Conservation (phyloP, 1,284 basidiomycete genomes). For the Exobasidium cylindrosporum region DNA sequence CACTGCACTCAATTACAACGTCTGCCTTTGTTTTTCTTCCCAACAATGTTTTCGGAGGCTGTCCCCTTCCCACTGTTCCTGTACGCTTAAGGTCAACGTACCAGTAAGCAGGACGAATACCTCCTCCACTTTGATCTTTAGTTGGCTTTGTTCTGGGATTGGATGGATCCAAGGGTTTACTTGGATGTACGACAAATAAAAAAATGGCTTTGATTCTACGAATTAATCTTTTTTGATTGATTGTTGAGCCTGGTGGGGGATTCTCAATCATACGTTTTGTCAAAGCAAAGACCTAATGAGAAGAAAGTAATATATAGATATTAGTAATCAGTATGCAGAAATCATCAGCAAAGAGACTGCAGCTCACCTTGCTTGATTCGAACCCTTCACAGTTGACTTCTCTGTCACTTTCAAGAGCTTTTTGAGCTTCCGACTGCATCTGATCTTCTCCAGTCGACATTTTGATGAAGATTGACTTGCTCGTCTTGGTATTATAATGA, state of each 20-base stretch:
- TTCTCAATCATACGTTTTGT: constrained; percentile 33
- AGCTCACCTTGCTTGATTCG: constrained; percentile 36
- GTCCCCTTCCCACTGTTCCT: constrained; percentile 37
- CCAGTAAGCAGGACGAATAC: constrained; percentile 43
- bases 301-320: neutral
- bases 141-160: constrained; percentile 43
- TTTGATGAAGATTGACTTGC: no score
- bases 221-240: constrained; percentile 33
- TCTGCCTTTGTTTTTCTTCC: constrained; percentile 45
- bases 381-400: constrained; percentile 42
- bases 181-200: constrained; percentile 47
- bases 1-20: constrained; percentile 43
- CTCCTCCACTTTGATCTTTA: constrained; percentile 32
- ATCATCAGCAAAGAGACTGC: no score
- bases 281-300: constrained; percentile 35
- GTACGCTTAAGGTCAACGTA: constrained; percentile 37
- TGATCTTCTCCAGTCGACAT: constrained; percentile 4
- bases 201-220: constrained; percentile 43
- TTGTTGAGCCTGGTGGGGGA: constrained; percentile 36
- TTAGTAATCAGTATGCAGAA: neutral
- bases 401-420: constrained; percentile 33
- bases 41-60: constrained; percentile 40
- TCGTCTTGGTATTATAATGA: no score
- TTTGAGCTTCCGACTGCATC: constrained; percentile 28
- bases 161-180: constrained; percentile 31